Percentiles rank a stretch among this genome's conserved stretches.
Conservation (phyloP, 2,329 filamentous ascomycete species). For the Colletotrichum australisinense region DNA sequence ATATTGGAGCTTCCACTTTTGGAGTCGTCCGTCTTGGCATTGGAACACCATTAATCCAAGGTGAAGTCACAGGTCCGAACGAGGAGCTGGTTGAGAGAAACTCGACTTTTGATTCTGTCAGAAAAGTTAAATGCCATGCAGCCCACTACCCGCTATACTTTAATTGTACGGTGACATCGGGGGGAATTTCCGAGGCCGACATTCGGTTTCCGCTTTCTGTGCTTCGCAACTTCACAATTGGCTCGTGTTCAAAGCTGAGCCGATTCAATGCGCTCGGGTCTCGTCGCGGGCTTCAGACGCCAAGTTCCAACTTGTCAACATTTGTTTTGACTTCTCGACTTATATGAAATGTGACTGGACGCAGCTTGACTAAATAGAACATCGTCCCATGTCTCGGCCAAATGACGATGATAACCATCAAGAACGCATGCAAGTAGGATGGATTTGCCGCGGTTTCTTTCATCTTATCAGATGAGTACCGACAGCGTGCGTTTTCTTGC, state of each 20-base stretch:
- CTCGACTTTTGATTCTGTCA: neutral
- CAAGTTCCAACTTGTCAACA: neutral
- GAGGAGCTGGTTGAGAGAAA: neutral
- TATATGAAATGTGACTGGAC: neutral
- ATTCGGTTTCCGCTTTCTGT: neutral
- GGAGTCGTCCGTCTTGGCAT: conserved; percentile 29
- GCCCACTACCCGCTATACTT: neutral
- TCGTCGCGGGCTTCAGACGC: neutral
- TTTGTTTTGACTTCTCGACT: neutral
- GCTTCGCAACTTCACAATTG: neutral
- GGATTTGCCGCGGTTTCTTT: neutral
- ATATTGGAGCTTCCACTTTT: conserved; percentile 17
- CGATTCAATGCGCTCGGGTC: neutral
- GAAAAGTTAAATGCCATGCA: conserved; percentile 1
- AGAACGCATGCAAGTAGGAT: neutral
- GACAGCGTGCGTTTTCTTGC: too few relatives aligned
- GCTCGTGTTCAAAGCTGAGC: neutral
- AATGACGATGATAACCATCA: neutral
- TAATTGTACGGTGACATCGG: conserved; percentile 7
- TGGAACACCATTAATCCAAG: neutral
- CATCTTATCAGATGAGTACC: neutral
- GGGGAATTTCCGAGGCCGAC: neutral
- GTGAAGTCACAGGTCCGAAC: neutral
- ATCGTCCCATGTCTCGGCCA: neutral
- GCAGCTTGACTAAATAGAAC: neutral